Evolutionary conservation across 1,284 basidiomycete genomes (phyloP), one percentile per base, ranked within the genome.

Genomic region (Nidula niveotomentosa): DNA sequence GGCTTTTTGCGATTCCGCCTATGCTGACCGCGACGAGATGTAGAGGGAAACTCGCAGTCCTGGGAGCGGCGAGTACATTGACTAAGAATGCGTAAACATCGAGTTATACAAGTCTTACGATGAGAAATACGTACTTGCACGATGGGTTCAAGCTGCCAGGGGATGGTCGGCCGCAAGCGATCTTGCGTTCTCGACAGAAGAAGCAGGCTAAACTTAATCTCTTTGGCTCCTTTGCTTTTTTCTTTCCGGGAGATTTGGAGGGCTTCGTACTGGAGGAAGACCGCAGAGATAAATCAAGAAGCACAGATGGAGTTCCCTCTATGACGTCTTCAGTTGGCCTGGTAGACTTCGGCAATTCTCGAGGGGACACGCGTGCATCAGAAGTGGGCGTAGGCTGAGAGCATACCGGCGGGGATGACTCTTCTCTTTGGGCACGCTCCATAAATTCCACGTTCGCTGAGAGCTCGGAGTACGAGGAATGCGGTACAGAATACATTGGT

Each of bases 181-280:
- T 77, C 69, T 78, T 78, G 51, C 76, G 69, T 53, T 74, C 75
- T 36, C 76, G 62, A 57, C 76, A 78, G 62, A 77, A 77, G 56
- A 69, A 72, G 59, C 76, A 78, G 7, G 76, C 75, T 34, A 78
- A 65, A 39, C 71, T 74, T 10, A 75, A 70, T 50, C 71, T 70
- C 65, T 73, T 76, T 63, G 43, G 53, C 45, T 57, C 56, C 30
- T 30, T 30, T 30, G 30, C 5, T 13, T 13, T 41, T 17, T 41
- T 41, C 39, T 41, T 41, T 13, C 39, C 13, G 15, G 39, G 39
- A 41, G 39, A 41, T 17, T 41, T 41, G 12, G 39, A 13, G 15
- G 7, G 12, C 15, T 41, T 41, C 12, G 39, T 41, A 8, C 13
- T 41, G 15, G 39, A 17, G 1, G 39, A 3, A 17, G 39, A 10